Evolutionary conservation across 202 grass and related monocot species (phyloP), one percentile per base, ranked within the genome.

Genomic region (Bolboschoenoplectus hybrid): DNA sequence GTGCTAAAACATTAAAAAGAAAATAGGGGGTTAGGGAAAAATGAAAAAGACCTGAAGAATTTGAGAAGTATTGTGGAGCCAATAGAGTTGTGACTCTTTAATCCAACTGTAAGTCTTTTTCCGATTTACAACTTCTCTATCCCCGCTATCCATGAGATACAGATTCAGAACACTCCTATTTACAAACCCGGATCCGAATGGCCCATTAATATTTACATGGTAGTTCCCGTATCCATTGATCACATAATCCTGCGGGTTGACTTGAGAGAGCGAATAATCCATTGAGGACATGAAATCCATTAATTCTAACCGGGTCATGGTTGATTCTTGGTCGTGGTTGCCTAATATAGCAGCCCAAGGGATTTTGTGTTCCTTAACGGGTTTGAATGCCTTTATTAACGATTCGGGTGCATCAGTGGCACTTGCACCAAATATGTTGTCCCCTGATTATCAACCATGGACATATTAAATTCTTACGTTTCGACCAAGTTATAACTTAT

Each of bases 261-360:
- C 86, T 92, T 95, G 89, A 88, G 96, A 94, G 10, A 98, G 81
- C 7, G 91, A 98, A 70, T 90, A 95, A 90, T 98, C 96, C 91
- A 98, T 98, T 3, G 92, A 85, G 76, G 93, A 92, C 80, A 98
- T 90, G 86, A 98, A 94, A 0, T 40, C 65, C 91, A 96, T 94
- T 81, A 96, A 86, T 82, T 98, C 96, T 67, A 87, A 89, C 7
- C 90, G 70, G 2, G 90, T 89, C 96, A 98, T 96, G 63, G 96
- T 98, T 52, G 93, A 98, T 82, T 98, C 93, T 64, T 98, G 96
- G 49, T 98, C 90, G 53, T 98, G 96, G 61, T 98, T 98, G 62
- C 91, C 93, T 88, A 95, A 85, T 80, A 98, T 94, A 35, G 90
- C 91, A 13, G 91, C 90, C 96, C 93, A 98, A 69, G 93, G 90